Percentiles rank a stretch among this genome's conserved stretches.
phyloP scores from a whole-genome alignment of 139 green algal genomes.

The Tetradesmus obliquus region DNA sequence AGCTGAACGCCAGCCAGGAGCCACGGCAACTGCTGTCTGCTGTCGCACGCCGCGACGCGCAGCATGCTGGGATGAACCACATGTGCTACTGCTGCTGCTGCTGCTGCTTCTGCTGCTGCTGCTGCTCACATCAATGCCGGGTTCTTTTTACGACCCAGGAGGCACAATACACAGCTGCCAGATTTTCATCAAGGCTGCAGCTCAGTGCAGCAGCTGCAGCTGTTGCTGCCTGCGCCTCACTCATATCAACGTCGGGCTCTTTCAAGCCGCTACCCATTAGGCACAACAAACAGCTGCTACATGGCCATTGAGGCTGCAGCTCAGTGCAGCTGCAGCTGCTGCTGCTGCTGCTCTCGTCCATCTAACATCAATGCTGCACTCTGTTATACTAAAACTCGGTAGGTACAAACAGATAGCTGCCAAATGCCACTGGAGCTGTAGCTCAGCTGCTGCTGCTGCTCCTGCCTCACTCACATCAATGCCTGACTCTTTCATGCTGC shows the following conservation, averaged over 20 bases:
- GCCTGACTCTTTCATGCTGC: constrained; percentile 78
- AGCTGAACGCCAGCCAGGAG: neutral
- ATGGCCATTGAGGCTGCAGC: neutral
- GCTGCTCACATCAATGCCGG: neutral
- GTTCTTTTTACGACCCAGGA: no score
- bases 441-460: neutral
- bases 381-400: no score
- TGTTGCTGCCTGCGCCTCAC: neutral
- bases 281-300: neutral
- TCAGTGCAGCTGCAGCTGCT: no score
- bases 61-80: neutral
- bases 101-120: neutral
- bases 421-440: neutral
- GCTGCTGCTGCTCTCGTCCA: no score
- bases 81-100: neutral
- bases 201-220: neutral
- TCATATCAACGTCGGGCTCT: neutral
- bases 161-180: no score
- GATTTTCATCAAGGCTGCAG: no score
- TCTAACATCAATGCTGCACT: no score
- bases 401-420: no score
- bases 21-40: neutral
- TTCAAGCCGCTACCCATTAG: neutral
- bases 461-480: constrained; percentile 68
- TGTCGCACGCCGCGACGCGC: no score